Evolutionary conservation across 2,329 filamentous ascomycete species (phyloP).

Genomic region (Seiridium cupressi): DNA sequence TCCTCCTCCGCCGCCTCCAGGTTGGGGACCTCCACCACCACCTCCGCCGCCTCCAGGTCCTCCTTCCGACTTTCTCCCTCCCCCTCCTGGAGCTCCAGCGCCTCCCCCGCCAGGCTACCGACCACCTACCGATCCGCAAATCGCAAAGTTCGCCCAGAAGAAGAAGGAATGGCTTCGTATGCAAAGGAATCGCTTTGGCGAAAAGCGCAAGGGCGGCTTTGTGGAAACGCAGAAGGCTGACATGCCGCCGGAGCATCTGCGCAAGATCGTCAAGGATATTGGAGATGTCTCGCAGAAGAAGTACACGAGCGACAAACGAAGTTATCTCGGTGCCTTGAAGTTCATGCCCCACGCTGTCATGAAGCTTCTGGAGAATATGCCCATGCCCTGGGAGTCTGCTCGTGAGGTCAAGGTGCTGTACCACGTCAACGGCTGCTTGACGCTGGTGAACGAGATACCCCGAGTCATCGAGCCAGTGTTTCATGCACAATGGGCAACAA

Average conservation of each 20-base stretch:
- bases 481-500: conserved; percentile 97
- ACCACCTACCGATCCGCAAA: conserved; percentile 75
- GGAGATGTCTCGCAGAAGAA: conserved; percentile 99
- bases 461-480: conserved; percentile 97
- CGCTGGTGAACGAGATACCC: conserved; percentile 93
- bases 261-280: conserved; percentile 98
- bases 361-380: conserved; percentile 98
- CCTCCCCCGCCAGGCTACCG: conserved; percentile 86
- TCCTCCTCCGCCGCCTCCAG: conserved; percentile 57
- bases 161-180: conserved; percentile 97
- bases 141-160: conserved; percentile 96
- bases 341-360: conserved; percentile 99
- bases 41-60: conserved; percentile 57
- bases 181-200: conserved; percentile 89
- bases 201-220: conserved; percentile 95
- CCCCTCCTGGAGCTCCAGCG: conserved; percentile 54
- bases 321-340: conserved; percentile 94
- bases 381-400: conserved; percentile 98
- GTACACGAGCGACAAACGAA: conserved; percentile 97
- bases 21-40: conserved; percentile 48
- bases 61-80: conserved; percentile 54
- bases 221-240: conserved; percentile 98
- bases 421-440: conserved; percentile 96
- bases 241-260: conserved; percentile 96
- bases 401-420: conserved; percentile 97